These are phyloP conservation scores for Pseudomicrostroma phylloplanum DNA, from an alignment of 1,284 basidiomycete species.

Conservation along the genomic window DNA sequence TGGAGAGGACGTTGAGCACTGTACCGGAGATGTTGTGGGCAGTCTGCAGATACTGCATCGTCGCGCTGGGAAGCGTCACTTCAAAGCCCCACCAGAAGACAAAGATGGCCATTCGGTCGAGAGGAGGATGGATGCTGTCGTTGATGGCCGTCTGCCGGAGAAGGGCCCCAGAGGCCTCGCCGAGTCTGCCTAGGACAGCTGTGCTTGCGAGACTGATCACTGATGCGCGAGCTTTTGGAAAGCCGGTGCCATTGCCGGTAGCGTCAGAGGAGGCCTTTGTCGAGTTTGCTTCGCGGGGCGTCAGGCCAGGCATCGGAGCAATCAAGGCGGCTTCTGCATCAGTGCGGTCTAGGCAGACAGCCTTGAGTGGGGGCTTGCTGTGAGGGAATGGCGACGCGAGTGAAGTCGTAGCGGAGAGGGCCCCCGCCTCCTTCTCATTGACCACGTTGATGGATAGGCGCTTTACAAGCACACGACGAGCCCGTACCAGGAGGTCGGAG, in stretches of 20 bases:
- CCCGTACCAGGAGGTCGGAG: too few relatives aligned
- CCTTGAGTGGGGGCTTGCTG: not conserved
- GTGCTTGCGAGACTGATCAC: constrained; percentile 6
- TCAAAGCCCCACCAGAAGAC: constrained; percentile 48
- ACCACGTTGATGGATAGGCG: not conserved
- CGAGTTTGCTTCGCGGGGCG: not conserved
- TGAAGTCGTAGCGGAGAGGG: not conserved
- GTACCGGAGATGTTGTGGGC: constrained; percentile 38
- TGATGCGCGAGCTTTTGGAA: not conserved
- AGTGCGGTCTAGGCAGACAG: too few relatives aligned
- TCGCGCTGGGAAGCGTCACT: constrained; percentile 35
- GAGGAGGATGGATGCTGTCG: constrained; percentile 28
- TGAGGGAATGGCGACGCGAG: not conserved
- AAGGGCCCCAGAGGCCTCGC: constrained; percentile 25
- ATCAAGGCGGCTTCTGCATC: not conserved
- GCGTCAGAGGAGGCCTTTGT: constrained; percentile 12
- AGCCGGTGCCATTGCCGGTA: not conserved
- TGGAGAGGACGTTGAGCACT: constrained; percentile 35
- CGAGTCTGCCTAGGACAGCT: constrained; percentile 37
- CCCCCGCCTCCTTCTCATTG: constrained; percentile 5
- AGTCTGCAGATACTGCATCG: constrained; percentile 36
- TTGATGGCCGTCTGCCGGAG: constrained; percentile 19
- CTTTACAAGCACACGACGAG: too few relatives aligned
- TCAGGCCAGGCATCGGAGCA: not conserved
- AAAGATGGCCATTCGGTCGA: constrained; percentile 43